Evolutionary conservation across 1,139 yeast species (phyloP).

Genomic region (Yamadazyma blattariae): DNA sequence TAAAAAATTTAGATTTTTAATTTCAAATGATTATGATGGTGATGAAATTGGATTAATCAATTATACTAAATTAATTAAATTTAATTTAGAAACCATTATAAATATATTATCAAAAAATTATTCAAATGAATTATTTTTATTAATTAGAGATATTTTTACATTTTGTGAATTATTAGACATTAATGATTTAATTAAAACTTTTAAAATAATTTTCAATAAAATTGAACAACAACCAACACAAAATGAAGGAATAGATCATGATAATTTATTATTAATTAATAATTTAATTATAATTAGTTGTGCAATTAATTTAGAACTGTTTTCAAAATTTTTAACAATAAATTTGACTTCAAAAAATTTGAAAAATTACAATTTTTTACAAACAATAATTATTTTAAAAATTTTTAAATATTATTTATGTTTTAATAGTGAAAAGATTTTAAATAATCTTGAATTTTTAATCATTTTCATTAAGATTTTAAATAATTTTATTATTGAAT

Average conservation of each 20-base stretch:
- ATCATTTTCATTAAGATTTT: neutral
- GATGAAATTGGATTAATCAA: constrained; percentile 5
- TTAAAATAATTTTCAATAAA: neutral
- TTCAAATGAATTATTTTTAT: constrained; percentile 5
- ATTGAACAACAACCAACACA: neutral
- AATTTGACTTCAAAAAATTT: neutral
- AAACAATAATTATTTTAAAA: constrained; percentile 4
- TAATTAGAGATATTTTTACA: constrained; percentile 13
- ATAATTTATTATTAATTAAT: neutral
- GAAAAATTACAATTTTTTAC: neutral
- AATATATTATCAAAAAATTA: constrained; percentile 3
- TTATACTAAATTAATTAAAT: constrained; percentile 2
- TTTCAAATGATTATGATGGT: constrained; percentile 12
- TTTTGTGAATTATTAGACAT: constrained; percentile 9
- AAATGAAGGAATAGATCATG: neutral
- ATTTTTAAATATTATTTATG: constrained; percentile 14
- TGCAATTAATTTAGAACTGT: constrained; percentile 4
- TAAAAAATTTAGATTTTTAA: constrained; percentile 8
- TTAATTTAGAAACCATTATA: constrained; percentile 1
- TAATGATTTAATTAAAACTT: constrained; percentile 2
- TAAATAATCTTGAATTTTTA: constrained; percentile 5
- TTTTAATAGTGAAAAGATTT: constrained; percentile 12
- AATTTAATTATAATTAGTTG: constrained; percentile 4
- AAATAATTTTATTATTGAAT: neutral
- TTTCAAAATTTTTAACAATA: constrained; percentile 2